phyloP scores from a whole-genome alignment of 768 basidiomycete genomes.

The Trametes cinnabarina region DNA sequence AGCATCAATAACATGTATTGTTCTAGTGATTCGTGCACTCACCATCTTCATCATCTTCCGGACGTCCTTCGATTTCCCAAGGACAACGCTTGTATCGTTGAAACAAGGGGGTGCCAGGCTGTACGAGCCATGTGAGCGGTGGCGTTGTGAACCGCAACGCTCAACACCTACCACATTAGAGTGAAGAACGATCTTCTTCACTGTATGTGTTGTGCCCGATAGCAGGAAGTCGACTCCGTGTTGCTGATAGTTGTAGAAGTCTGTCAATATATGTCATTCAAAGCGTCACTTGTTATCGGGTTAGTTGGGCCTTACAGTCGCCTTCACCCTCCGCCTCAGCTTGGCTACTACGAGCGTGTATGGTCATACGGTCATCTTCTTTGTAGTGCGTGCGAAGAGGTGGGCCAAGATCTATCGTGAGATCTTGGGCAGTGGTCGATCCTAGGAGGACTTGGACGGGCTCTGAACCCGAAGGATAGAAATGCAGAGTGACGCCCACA shows the following conservation, averaged over 20 bases:
- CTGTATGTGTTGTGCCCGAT: conserved; percentile 64
- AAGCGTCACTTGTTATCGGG: neutral
- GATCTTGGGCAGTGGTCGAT: conserved; percentile 79
- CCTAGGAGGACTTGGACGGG: conserved; percentile 65
- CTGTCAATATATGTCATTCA: conserved; percentile 35
- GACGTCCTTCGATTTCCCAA: conserved; percentile 80
- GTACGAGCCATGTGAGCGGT: neutral
- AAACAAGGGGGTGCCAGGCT: conserved; percentile 89
- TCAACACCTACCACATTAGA: conserved; percentile 70
- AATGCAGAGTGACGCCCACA: conserved; percentile 67
- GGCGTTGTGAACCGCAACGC: neutral
- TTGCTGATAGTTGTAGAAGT: conserved; percentile 93
- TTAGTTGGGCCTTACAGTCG: conserved; percentile 41
- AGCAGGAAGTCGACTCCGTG: conserved; percentile 88
- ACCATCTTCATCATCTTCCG: conserved; percentile 86
- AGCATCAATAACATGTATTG: neutral
- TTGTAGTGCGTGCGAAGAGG: conserved; percentile 80
- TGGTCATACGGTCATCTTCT: conserved; percentile 86
- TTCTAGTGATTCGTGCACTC: neutral
- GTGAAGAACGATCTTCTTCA: conserved; percentile 84
- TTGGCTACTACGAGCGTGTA: conserved; percentile 54
- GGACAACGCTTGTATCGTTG: conserved; percentile 90
- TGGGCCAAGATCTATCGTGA: conserved; percentile 74
- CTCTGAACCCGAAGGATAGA: conserved; percentile 52
- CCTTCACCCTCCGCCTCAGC: conserved; percentile 49